phyloP scores from a whole-genome alignment of 768 basidiomycete species.

The Lentinula aciculospora region DNA sequence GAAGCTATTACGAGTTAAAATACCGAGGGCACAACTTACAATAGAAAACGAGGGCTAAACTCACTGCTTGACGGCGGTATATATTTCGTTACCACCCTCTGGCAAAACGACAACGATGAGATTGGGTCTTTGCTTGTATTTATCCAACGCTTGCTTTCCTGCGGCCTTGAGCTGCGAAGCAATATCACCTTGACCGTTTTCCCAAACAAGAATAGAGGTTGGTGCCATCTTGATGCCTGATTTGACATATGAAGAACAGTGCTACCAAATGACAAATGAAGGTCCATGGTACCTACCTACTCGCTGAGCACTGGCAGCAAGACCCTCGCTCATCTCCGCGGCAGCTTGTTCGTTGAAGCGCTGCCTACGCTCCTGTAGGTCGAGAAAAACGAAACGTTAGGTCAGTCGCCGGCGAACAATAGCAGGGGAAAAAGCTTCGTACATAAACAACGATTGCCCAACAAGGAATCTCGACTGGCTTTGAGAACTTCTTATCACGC shows the following conservation, averaged over 20 bases:
- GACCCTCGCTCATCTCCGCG: constrained; percentile 49
- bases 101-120: constrained; percentile 69
- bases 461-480: constrained; percentile 42
- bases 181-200: constrained; percentile 54
- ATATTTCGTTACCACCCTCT: constrained; percentile 70
- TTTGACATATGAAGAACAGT: background rate
- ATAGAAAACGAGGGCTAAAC: constrained; percentile 16
- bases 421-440: background rate
- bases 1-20: constrained; percentile 41
- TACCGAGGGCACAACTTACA: background rate
- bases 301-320: constrained; percentile 36
- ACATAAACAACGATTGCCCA: constrained; percentile 34
- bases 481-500: constrained; percentile 69
- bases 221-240: constrained; percentile 56
- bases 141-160: constrained; percentile 40
- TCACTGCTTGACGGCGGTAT: constrained; percentile 75
- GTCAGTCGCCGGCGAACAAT: background rate
- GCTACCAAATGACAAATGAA: background rate
- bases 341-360: constrained; percentile 49
- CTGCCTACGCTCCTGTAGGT: constrained; percentile 23
- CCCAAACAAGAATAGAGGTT: constrained; percentile 39
- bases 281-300: background rate
- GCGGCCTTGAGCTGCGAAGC: constrained; percentile 45
- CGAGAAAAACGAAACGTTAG: constrained; percentile 5
- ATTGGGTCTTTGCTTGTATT: constrained; percentile 37